Percentiles rank a stretch among this genome's conserved stretches.
Conservation (phyloP, 129 eudicot genomes). For the Kitagawia praeruptora region DNA sequence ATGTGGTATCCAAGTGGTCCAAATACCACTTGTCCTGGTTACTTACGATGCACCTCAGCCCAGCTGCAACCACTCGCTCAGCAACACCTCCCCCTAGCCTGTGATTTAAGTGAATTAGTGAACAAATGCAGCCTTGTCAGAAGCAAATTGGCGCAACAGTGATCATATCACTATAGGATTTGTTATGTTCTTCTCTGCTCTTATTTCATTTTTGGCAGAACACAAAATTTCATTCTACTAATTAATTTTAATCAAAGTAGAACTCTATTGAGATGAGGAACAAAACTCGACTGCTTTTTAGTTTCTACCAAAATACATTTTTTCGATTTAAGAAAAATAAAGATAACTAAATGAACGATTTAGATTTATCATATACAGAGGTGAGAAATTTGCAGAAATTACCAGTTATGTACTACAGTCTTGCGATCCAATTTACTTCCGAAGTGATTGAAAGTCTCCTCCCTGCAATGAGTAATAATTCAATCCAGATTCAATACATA, state of each 20-base stretch:
- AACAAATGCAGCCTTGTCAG: neutral
- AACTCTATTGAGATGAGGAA: neutral
- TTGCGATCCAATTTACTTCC: conserved; percentile 70
- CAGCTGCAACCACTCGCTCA: conserved; percentile 55
- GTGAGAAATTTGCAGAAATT: conserved; percentile 9
- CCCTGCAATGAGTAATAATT: conserved; percentile 40
- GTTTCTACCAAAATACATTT: neutral
- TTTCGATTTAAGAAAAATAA: too few species aligned
- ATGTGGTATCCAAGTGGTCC: conserved; percentile 64
- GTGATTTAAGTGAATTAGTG: neutral
- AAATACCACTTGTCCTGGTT: conserved; percentile 91
- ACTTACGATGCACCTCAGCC: conserved; percentile 91
- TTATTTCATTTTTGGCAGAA: neutral
- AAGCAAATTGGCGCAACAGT: neutral
- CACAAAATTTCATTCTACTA: neutral
- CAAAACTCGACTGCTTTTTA: neutral
- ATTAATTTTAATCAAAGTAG: neutral
- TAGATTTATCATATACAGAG: neutral
- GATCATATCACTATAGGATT: neutral
- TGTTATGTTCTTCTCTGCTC: neutral
- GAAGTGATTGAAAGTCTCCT: conserved; percentile 86
- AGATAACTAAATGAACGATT: too few species aligned
- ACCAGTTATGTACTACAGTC: conserved; percentile 92
- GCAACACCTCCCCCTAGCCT: conserved; percentile 96
- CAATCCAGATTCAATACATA: conserved; percentile 5